phyloP scores from a whole-genome alignment of 2,329 filamentous ascomycete species.

The Dothistroma pini region DNA sequence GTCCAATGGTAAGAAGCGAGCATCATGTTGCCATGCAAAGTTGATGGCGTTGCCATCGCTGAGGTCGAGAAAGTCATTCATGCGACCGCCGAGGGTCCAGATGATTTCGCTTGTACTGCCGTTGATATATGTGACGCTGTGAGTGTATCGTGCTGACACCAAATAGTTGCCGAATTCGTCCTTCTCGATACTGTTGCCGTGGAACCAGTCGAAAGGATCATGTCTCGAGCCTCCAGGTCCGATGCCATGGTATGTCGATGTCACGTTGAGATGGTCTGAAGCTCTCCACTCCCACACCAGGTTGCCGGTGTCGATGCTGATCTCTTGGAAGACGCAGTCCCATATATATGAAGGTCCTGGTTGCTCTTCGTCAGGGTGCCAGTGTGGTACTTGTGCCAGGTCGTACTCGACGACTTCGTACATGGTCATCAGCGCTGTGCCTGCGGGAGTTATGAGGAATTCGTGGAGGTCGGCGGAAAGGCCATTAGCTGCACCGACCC shows the following conservation, averaged over 20 bases:
- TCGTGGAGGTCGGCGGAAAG: conserved; percentile 43
- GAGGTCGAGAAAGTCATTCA: conserved; percentile 37
- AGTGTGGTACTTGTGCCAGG: conserved; percentile 23
- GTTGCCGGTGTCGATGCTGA: conserved; percentile 44
- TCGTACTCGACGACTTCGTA: conserved; percentile 35
- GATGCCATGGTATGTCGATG: conserved; percentile 35
- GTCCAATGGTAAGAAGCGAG: conserved; percentile 27
- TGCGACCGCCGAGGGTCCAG: conserved; percentile 48
- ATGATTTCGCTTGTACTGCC: conserved; percentile 43
- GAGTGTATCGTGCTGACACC: conserved; percentile 43
- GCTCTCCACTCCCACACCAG: conserved; percentile 48
- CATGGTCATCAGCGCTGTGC: conserved; percentile 43
- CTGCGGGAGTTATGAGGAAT: conserved; percentile 41
- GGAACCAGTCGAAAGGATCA: conserved; percentile 52
- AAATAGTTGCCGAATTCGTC: conserved; percentile 47
- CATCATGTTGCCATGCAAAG: conserved; percentile 36
- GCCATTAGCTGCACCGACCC: conserved; percentile 38
- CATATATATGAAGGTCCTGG: conserved; percentile 32
- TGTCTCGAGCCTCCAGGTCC: conserved; percentile 39
- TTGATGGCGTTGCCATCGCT: conserved; percentile 27
- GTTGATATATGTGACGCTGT: conserved; percentile 45
- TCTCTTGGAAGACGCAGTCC: conserved; percentile 46
- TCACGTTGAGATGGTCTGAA: conserved; percentile 42
- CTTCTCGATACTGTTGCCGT: conserved; percentile 51
- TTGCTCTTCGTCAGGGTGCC: conserved; percentile 17